phyloP scores from a whole-genome alignment of 2,329 filamentous ascomycete species.

The Fusarium kyushuense region DNA sequence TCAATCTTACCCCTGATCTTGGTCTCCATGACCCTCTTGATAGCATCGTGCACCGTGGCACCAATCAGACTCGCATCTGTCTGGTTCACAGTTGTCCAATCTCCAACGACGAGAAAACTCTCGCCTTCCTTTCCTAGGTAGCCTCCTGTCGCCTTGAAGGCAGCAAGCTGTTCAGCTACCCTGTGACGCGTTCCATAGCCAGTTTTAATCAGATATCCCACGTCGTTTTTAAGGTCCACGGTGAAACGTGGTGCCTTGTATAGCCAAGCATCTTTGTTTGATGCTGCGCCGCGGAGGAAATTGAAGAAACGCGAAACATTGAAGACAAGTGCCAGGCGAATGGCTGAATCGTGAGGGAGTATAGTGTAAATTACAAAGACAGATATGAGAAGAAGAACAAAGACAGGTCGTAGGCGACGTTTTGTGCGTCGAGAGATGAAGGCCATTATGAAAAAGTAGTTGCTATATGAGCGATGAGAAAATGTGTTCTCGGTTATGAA shows the following conservation, averaged over 20 bases:
- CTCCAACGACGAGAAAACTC: slow-evolving; percentile 63
- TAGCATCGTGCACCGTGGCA: slow-evolving; percentile 57
- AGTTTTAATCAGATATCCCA: slow-evolving; percentile 67
- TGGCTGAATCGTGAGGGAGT: slow-evolving; percentile 51
- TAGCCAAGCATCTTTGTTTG: slow-evolving; percentile 58
- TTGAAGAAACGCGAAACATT: slow-evolving; percentile 51
- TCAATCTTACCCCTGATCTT: slow-evolving; percentile 47
- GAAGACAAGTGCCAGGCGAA: slow-evolving; percentile 53
- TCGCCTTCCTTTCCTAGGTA: slow-evolving; percentile 55
- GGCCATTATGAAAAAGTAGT: slow-evolving; percentile 22
- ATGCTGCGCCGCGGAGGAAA: slow-evolving; percentile 46
- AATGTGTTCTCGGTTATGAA: slow-evolving; percentile 5
- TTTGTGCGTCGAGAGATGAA: slow-evolving; percentile 47
- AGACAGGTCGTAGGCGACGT: slow-evolving; percentile 46
- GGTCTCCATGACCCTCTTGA: slow-evolving; percentile 53
- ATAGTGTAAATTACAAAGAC: slow-evolving; percentile 47
- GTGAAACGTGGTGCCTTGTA: slow-evolving; percentile 54
- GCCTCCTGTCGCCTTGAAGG: slow-evolving; percentile 52
- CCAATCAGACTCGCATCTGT: slow-evolving; percentile 50
- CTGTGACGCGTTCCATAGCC: slow-evolving; percentile 66
- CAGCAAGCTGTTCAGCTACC: slow-evolving; percentile 60
- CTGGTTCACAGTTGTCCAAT: slow-evolving; percentile 58
- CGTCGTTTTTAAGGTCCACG: slow-evolving; percentile 60
- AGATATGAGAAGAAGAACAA: slow-evolving; percentile 43
- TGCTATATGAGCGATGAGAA: slow-evolving; percentile 13